Percentiles rank a stretch among this genome's conserved stretches.
Evolutionary conservation across 176 grass and related monocot species (phyloP).

Genomic region (Oryza brachyantha): DNA sequence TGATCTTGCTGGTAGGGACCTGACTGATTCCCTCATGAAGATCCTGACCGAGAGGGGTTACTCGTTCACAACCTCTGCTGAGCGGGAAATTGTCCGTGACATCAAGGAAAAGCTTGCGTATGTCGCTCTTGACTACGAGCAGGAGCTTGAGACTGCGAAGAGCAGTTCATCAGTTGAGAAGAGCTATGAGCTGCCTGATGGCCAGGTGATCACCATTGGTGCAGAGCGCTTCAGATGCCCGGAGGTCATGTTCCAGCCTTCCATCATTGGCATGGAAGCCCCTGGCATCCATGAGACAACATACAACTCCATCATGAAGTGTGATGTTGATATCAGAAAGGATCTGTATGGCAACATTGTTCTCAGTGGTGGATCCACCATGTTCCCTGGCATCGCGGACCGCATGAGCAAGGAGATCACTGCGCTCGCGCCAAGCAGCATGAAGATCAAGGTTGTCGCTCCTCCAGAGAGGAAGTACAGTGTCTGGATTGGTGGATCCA

Average conservation of each 20-base stretch:
- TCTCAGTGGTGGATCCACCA: constrained; percentile 85
- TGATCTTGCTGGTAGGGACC: constrained; percentile 82
- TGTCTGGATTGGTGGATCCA: constrained; percentile 87
- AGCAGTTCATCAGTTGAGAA: constrained; percentile 73
- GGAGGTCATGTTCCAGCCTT: constrained; percentile 91
- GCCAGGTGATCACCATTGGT: constrained; percentile 80
- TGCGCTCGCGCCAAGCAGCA: constrained; percentile 76
- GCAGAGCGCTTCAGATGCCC: constrained; percentile 92
- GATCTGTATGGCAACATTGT: constrained; percentile 86
- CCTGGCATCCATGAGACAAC: constrained; percentile 82
- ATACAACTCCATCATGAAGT: constrained; percentile 91
- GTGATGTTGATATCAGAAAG: constrained; percentile 83
- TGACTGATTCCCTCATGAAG: constrained; percentile 90
- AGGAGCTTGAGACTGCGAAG: constrained; percentile 78
- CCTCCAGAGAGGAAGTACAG: constrained; percentile 89
- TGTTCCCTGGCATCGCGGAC: constrained; percentile 82
- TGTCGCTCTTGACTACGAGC: constrained; percentile 71
- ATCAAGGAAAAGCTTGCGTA: constrained; percentile 95
- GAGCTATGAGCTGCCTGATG: constrained; percentile 82
- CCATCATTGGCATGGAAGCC: constrained; percentile 79
- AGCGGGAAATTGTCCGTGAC: constrained; percentile 94
- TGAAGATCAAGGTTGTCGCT: constrained; percentile 90
- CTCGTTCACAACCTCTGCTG: constrained; percentile 82
- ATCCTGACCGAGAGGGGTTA: constrained; percentile 87
- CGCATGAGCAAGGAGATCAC: constrained; percentile 92